Conservation (phyloP, 2,329 filamentous ascomycete genomes). For the Hymenoscyphus salicellus region DNA sequence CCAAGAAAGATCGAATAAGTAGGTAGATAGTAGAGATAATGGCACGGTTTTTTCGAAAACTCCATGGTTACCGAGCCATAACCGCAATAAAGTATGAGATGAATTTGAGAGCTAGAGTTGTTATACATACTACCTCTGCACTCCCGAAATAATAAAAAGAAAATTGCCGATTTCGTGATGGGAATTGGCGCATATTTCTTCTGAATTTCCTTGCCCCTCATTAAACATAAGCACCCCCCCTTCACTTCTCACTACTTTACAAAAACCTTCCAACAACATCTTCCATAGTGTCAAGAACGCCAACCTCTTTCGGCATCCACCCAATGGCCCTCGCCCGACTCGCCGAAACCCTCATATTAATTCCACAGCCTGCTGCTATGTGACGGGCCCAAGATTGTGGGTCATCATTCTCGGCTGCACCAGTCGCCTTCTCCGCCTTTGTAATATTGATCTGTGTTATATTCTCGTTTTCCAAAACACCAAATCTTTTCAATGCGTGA, state of each 20-base stretch:
- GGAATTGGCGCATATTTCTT: too few relatives aligned
- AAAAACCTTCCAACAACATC: conserved; percentile 7
- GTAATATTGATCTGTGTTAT: conserved; percentile 1
- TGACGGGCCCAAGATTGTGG: conserved; percentile 13
- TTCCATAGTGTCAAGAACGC: conserved; percentile 6
- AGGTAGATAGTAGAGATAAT: too few relatives aligned
- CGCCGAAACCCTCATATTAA: conserved; percentile 14
- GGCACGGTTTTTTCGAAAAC: too few relatives aligned
- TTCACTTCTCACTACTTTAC: neutral
- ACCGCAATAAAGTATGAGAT: too few relatives aligned
- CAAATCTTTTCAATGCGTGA: neutral
- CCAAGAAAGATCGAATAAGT: too few relatives aligned
- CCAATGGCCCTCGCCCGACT: conserved; percentile 15
- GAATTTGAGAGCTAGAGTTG: too few relatives aligned
- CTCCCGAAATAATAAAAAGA: too few relatives aligned
- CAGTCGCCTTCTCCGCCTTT: neutral
- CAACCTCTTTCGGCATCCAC: conserved; percentile 7
- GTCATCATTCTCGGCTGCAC: neutral
- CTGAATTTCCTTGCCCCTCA: too few relatives aligned
- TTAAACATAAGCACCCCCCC: neutral
- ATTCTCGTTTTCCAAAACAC: neutral
- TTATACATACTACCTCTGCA: too few relatives aligned
- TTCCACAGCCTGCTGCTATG: conserved; percentile 12
- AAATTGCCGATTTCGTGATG: too few relatives aligned
- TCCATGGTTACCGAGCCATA: too few relatives aligned